These are phyloP conservation scores for Suillus paluster DNA, from an alignment of 768 basidiomycete species.

Conservation along the genomic window DNA sequence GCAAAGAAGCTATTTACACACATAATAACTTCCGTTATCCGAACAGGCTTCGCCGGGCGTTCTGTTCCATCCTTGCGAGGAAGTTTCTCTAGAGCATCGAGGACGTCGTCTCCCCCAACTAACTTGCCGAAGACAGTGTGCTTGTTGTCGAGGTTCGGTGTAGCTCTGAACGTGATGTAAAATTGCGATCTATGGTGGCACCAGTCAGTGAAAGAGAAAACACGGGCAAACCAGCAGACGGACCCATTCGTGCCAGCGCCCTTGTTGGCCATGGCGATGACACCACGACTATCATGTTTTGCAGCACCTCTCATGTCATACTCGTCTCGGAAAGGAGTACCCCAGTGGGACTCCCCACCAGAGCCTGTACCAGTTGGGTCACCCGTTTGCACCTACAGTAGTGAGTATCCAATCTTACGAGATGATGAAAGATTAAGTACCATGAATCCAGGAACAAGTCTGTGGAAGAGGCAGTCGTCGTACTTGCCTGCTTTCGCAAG, in stretches of 20 bases:
- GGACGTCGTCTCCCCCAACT: conserved; percentile 92
- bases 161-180: conserved; percentile 85
- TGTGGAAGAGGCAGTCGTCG: conserved; percentile 87
- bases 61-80: conserved; percentile 86
- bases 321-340: conserved; percentile 95
- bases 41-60: conserved; percentile 82
- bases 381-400: conserved; percentile 87
- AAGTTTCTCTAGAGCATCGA: conserved; percentile 82
- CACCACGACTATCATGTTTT: conserved; percentile 83
- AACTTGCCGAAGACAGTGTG: conserved; percentile 98
- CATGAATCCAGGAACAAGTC: conserved; percentile 95
- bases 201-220: conserved; percentile 1
- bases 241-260: conserved; percentile 89
- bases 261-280: conserved; percentile 95
- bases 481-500: conserved; percentile 91
- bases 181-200: conserved; percentile 75
- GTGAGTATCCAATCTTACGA: conserved; percentile 12
- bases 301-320: conserved; percentile 86
- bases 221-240: conserved; percentile 18
- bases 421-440: conserved; percentile 39
- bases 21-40: conserved; percentile 88
- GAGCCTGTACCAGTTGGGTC: conserved; percentile 96
- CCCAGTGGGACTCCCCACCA: conserved; percentile 94
- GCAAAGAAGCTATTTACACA: conserved; percentile 42
- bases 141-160: conserved; percentile 88